Percentiles rank a stretch among this genome's conserved stretches.
Evolutionary conservation across 106 monocot species (phyloP).

Genomic region (Amphibolis antarctica): DNA sequence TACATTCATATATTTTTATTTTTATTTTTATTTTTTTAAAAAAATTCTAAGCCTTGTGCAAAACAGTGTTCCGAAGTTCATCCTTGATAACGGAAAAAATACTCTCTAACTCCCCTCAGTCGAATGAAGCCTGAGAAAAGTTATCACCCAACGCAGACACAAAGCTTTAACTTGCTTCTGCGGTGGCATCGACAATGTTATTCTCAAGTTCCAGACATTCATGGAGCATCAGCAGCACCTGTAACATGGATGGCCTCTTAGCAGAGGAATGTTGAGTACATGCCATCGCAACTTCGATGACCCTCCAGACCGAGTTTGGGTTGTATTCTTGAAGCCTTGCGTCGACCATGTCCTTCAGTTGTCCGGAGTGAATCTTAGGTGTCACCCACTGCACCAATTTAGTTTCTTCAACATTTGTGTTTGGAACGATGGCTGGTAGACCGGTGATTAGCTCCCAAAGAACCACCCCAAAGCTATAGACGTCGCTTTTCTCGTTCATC

Average conservation of each 20-base stretch:
- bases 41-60: too few relatives aligned
- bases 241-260: neutral
- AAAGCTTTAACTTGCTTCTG: too few relatives aligned
- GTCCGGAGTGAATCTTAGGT: neutral
- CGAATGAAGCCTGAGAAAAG: too few relatives aligned
- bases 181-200: too few relatives aligned
- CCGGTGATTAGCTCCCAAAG: neutral
- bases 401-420: too few relatives aligned
- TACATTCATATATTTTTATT: too few relatives aligned
- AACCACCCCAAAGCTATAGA: neutral
- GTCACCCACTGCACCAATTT: too few relatives aligned
- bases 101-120: too few relatives aligned
- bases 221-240: neutral
- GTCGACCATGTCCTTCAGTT: neutral
- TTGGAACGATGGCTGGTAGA: neutral
- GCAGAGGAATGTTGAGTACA: neutral
- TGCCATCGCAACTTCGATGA: neutral
- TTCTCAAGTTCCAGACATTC: neutral
- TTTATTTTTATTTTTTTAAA: too few relatives aligned
- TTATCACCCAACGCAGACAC: too few relatives aligned
- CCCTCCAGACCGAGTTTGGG: conserved; percentile 1
- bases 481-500: neutral
- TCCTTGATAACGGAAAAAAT: too few relatives aligned
- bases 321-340: neutral
- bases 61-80: too few relatives aligned